Evolutionary conservation across 495 filamentous ascomycete species (phyloP).

Genomic region (Aspergillus egyptiacus): DNA sequence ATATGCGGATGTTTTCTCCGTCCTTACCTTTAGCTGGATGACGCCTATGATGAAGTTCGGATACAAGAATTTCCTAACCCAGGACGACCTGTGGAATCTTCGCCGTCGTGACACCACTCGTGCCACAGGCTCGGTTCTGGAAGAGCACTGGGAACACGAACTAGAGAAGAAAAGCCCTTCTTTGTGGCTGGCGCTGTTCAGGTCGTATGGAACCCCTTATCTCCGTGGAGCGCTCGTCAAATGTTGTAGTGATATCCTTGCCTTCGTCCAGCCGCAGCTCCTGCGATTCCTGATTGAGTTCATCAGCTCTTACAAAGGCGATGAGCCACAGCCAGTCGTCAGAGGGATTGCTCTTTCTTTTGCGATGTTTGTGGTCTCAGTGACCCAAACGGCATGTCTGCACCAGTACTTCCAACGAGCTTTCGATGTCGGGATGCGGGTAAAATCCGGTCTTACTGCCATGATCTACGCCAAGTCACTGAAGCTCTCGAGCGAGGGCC

Average conservation of each 20-base stretch:
- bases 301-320: slow-evolving; percentile 68
- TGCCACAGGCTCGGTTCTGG: slow-evolving; percentile 58
- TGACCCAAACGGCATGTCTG: slow-evolving; percentile 70
- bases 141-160: slow-evolving; percentile 72
- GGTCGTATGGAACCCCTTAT: slow-evolving; percentile 80
- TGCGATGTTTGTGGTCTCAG: slow-evolving; percentile 85
- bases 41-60: slow-evolving; percentile 96
- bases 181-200: slow-evolving; percentile 88
- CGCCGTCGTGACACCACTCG: slow-evolving; percentile 73
- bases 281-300: slow-evolving; percentile 80
- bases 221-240: slow-evolving; percentile 77
- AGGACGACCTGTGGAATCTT: slow-evolving; percentile 96
- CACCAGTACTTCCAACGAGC: slow-evolving; percentile 96
- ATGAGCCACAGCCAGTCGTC: slow-evolving; percentile 66
- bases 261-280: slow-evolving; percentile 89
- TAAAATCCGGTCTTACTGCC: slow-evolving; percentile 82
- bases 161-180: slow-evolving; percentile 69
- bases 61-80: slow-evolving; percentile 84
- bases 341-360: slow-evolving; percentile 83
- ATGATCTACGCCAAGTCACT: slow-evolving; percentile 90
- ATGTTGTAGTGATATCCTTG: slow-evolving; percentile 70
- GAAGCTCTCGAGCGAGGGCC: slow-evolving; percentile 86
- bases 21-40: slow-evolving; percentile 97
- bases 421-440: slow-evolving; percentile 93
- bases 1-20: slow-evolving; percentile 90